Evolutionary conservation across 345 rosid genomes (phyloP).

Genomic region (Syzygium aromaticum): DNA sequence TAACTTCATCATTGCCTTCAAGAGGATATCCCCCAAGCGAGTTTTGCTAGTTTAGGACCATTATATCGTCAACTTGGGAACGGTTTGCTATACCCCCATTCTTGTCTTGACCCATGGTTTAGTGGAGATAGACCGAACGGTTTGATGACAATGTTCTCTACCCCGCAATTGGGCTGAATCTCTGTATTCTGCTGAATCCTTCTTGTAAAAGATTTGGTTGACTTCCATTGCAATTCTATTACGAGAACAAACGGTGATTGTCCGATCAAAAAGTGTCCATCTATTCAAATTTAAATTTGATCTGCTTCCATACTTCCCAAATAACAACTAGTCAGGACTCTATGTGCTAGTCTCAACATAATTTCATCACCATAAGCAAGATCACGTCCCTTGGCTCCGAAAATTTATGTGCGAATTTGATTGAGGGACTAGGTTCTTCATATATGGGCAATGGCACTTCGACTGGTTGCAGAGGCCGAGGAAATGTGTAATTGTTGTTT

Average conservation of each 20-base stretch:
- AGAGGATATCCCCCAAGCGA: neutral
- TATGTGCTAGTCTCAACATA: neutral
- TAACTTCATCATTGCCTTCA: neutral
- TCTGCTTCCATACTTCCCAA: neutral
- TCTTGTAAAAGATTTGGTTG: neutral
- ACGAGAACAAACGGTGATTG: neutral
- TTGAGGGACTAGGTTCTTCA: neutral
- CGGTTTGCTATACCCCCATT: neutral
- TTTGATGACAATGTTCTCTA: neutral
- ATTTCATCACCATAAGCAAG: neutral
- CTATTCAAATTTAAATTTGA: neutral
- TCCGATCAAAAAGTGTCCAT: neutral
- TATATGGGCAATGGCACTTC: neutral
- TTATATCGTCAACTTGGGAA: neutral
- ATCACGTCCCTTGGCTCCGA: neutral
- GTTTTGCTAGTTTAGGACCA: neutral
- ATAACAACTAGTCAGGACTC: neutral
- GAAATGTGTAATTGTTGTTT: neutral
- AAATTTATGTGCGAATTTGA: neutral
- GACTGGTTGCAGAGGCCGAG: neutral
- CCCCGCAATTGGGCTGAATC: neutral
- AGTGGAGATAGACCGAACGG: neutral
- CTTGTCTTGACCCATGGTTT: neutral
- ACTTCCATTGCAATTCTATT: neutral
- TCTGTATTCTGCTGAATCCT: neutral